Base-by-base conservation (phyloP, 2,329 filamentous ascomycete species). In the Chrysoporthe cubensis region DNA sequence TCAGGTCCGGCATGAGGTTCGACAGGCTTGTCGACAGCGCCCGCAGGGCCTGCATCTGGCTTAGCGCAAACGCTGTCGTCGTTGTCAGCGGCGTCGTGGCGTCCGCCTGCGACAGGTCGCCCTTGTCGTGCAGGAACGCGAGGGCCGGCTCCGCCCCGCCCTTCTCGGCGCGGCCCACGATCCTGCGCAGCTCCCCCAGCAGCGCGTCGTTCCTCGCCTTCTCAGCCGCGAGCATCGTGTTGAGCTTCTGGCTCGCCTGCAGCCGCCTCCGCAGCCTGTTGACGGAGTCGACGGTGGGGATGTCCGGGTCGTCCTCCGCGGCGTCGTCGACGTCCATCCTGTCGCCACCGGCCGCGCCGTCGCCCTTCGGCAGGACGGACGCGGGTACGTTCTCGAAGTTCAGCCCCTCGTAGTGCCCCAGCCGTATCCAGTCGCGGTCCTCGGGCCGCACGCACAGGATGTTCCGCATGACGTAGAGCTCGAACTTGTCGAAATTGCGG, bases 401-500 rank as follows among this genome's bases (percentile, higher is more conserved):
- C 26, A 88, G 76, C 1, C 83, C 92, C 77, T 94, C 88, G 80
- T 99, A 97, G 83, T 98, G 95, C 60, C 87, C 87, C 71, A 99
- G 82, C 64, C 91, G 84, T 71, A 98, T 90, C 88, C 91, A 97
- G 67, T 88, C 86, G 74, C 91, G 83, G 70, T 95, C 91, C 40
- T 90, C 87, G 61, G 87, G 87, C 46, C 78, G 77, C 50, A 95
- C 88, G 52, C 87, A 90, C 71, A 96, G 80, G 73, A 94, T 91
- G 76, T 97, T 97, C 72, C 93, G 85, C 82, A 99, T 84, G 63
- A 93, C 90, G 81, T 95, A 97, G 66, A 99, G 91, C 82, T 96
- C 92, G 74, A 95, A 91, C 71, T 91, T 89, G 81, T 96, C 92
- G 76, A 95, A 95, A 72, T 92, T 92, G 78, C 90, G 91, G 79